Evolutionary conservation across 192 early-diverging fungal genomes (phyloP).

Genomic region (Backusella tarrabulga): DNA sequence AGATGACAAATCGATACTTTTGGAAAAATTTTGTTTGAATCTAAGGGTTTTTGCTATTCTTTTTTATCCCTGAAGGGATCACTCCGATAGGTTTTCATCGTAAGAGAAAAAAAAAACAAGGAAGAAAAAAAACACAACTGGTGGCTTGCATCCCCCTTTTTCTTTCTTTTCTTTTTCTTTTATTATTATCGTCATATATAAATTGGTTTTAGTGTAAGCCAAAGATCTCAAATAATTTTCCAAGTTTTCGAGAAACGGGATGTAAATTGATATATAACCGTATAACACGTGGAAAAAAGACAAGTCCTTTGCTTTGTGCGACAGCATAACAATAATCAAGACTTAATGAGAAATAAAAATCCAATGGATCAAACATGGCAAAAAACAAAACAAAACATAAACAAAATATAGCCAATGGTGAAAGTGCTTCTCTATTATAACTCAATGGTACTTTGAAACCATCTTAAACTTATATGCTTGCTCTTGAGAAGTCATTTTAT

Average conservation of each 20-base stretch:
- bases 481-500: not conserved
- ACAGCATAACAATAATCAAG: not conserved
- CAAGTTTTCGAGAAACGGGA: not conserved
- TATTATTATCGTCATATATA: not conserved
- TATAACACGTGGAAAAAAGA: not conserved
- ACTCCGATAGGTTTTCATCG: not conserved
- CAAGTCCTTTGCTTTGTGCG: not conserved
- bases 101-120: not conserved
- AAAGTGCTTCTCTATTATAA: not conserved
- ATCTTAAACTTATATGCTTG: not conserved
- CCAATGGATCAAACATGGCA: not conserved
- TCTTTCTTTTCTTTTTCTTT: not conserved
- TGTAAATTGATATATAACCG: not conserved
- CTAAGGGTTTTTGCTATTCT: not conserved
- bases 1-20: not conserved
- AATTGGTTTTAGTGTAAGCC: not conserved
- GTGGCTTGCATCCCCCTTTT: not conserved
- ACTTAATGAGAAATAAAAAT: not conserved
- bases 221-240: not conserved
- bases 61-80: slow-evolving; percentile 1
- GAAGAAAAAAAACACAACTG: not conserved
- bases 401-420: not conserved
- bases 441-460: not conserved
- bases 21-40: not conserved
- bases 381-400: not conserved